Conservation (phyloP, 148 eudicot species). For the Rhododendron griersonianum region DNA sequence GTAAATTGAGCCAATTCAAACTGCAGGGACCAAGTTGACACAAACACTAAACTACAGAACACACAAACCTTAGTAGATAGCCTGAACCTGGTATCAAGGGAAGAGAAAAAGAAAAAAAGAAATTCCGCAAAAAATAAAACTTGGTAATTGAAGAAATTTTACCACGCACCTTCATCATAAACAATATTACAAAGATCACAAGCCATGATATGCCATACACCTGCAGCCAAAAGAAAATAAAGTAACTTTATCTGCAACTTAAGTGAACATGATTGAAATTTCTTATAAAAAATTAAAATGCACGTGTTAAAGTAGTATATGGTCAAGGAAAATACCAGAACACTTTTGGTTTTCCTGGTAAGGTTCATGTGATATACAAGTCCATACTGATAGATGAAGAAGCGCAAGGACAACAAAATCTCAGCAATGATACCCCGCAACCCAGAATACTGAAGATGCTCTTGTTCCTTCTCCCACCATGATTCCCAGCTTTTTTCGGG, state of each 20-base stretch:
- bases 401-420: conserved; percentile 53
- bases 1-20: too few relatives aligned
- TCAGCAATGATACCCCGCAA: conserved; percentile 43
- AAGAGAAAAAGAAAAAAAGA: not conserved
- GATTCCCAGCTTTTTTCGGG: conserved; percentile 82
- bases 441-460: conserved; percentile 59
- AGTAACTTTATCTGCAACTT: conserved; percentile 4
- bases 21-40: too few relatives aligned
- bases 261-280: not conserved
- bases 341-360: conserved; percentile 26
- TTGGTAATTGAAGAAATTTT: not conserved
- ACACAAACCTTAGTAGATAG: not conserved
- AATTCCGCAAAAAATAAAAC: not conserved
- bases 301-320: not conserved
- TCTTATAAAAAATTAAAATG: not conserved
- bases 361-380: conserved; percentile 60
- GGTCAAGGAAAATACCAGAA: conserved; percentile 33
- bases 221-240: conserved; percentile 23
- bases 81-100: not conserved
- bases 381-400: conserved; percentile 66
- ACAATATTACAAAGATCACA: conserved; percentile 37
- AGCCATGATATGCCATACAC: conserved; percentile 71
- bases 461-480: conserved; percentile 76
- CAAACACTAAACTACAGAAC: not conserved
- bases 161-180: conserved; percentile 54